A percentile compares a stretch with the other conserved stretches of the same genome.
These are phyloP conservation scores for Candida tetrigidarum DNA, from an alignment of 1,139 yeast species.

Conservation along the genomic window DNA sequence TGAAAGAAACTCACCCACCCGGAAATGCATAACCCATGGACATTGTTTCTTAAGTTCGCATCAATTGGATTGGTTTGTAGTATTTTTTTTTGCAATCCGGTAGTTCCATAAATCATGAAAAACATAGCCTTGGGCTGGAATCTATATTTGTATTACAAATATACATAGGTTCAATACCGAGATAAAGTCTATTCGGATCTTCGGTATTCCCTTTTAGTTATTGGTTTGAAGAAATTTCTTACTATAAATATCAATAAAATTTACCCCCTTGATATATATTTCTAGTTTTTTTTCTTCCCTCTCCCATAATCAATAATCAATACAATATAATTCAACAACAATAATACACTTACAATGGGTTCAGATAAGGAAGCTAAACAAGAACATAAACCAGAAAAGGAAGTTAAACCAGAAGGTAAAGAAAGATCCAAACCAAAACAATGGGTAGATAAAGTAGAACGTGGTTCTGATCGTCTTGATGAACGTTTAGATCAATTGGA, in stretches of 20 bases:
- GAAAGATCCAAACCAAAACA: background rate
- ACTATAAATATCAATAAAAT: too few species aligned
- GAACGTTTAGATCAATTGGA: background rate
- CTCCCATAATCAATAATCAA: background rate
- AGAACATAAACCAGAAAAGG: background rate
- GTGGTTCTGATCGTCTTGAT: background rate
- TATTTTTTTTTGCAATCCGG: constrained; percentile 2
- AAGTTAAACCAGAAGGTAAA: background rate
- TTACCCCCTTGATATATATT: too few species aligned
- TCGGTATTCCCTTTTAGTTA: too few species aligned
- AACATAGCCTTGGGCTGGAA: too few species aligned
- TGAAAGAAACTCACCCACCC: background rate
- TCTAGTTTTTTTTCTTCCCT: too few species aligned
- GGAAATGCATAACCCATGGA: background rate
- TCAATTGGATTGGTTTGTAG: too few species aligned
- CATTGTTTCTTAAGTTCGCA: too few species aligned
- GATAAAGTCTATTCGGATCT: too few species aligned
- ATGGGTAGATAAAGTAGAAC: background rate
- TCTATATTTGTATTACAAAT: background rate
- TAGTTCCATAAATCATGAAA: too few species aligned
- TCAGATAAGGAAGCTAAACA: background rate
- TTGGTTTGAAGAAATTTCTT: too few species aligned
- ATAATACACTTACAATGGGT: background rate
- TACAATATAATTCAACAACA: background rate
- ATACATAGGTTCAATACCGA: too few species aligned